phyloP scores from a whole-genome alignment of 345 rosid genomes.

The Eucalyptus tenuipes region DNA sequence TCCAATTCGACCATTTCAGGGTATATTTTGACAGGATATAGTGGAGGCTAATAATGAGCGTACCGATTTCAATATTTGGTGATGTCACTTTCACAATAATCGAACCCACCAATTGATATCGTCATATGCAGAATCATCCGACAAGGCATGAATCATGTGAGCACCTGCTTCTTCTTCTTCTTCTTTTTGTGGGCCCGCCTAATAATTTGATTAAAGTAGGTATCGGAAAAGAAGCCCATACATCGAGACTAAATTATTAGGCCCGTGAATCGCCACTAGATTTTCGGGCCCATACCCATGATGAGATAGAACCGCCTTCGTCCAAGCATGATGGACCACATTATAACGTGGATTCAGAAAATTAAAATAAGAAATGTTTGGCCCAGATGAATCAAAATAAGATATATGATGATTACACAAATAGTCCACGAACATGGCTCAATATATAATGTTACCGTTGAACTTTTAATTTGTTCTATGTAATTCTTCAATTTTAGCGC shows the following conservation, averaged over 20 bases:
- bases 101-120: background rate
- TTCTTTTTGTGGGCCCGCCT: background rate
- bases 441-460: no score
- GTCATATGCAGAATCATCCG: background rate
- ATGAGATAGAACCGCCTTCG: background rate
- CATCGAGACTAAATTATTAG: background rate
- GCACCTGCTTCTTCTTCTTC: background rate
- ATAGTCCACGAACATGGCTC: no score
- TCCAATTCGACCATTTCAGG: fast-evolving
- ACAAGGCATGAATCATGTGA: background rate
- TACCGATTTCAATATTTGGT: no score
- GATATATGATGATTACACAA: background rate
- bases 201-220: background rate
- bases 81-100: background rate
- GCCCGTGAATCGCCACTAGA: background rate
- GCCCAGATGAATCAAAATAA: background rate
- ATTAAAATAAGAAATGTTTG: background rate
- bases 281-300: background rate
- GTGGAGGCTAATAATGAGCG: no score
- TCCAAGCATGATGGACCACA: background rate
- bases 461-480: no score
- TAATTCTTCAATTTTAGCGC: no score
- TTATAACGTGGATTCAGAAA: background rate
- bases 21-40: no score
- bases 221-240: background rate